These are phyloP conservation scores for Fagus sylvatica DNA, from an alignment of 306 rosid species.

Conservation along the genomic window DNA sequence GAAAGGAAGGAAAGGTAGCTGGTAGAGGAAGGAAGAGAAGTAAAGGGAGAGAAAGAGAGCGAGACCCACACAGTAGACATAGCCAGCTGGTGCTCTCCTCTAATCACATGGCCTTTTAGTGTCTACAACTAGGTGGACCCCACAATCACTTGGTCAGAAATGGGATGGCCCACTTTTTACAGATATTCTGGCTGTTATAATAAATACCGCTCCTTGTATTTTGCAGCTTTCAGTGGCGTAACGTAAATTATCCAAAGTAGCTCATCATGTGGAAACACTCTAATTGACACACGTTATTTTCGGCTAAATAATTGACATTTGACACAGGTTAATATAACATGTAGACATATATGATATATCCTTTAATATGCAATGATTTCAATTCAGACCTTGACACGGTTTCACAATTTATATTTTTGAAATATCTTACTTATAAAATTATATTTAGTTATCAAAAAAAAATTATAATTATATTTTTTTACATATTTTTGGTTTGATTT, in stretches of 20 bases:
- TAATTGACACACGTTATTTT: too few relatives aligned
- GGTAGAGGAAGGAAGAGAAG: background rate
- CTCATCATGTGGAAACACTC: background rate
- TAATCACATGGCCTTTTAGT: slow-evolving; percentile 54
- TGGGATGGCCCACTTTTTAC: slow-evolving; percentile 34
- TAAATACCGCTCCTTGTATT: slow-evolving; percentile 22
- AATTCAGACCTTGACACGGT: too few relatives aligned
- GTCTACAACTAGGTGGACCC: slow-evolving; percentile 25
- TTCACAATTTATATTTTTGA: too few relatives aligned
- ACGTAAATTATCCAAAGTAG: background rate
- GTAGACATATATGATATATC: too few relatives aligned
- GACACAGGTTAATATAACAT: too few relatives aligned
- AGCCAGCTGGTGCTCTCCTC: slow-evolving; percentile 63
- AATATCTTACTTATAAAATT: too few relatives aligned
- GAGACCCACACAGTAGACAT: slow-evolving; percentile 40
- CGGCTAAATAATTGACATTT: too few relatives aligned
- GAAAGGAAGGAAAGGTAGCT: background rate
- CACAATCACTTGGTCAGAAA: slow-evolving; percentile 11
- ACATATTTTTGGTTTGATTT: too few relatives aligned
- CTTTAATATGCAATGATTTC: too few relatives aligned
- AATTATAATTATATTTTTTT: too few relatives aligned
- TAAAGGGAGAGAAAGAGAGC: background rate
- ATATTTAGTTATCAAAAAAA: too few relatives aligned
- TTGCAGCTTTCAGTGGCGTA: background rate
- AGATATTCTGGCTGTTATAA: slow-evolving; percentile 8